Percentiles rank a stretch among this genome's conserved stretches.
These are phyloP conservation scores for Brassica nigra DNA, from an alignment of 345 rosid species.

Conservation along the genomic window DNA sequence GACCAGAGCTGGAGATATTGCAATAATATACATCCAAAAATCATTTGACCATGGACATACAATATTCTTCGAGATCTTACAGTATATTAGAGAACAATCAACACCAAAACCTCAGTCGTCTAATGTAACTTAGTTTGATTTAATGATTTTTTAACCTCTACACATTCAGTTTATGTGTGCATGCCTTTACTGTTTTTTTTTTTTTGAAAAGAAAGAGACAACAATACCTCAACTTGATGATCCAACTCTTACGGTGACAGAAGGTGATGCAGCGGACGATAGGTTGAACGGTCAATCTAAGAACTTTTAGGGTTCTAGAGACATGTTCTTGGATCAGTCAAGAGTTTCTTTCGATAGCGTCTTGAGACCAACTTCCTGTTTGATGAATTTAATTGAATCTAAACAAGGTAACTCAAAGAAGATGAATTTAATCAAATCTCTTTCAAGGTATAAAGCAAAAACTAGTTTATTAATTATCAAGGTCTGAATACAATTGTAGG, in stretches of 20 bases:
- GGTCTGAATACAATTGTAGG: too few species aligned
- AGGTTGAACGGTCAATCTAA: too few species aligned
- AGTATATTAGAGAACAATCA: constrained; percentile 49
- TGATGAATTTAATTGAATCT: too few species aligned
- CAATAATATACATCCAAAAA: constrained; percentile 47
- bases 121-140: constrained; percentile 28
- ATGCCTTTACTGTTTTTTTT: background rate
- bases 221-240: constrained; percentile 27
- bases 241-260: constrained; percentile 42
- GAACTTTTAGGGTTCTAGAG: too few species aligned
- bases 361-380: too few species aligned
- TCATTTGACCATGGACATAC: constrained; percentile 57
- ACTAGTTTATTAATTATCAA: too few species aligned
- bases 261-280: too few species aligned
- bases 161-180: background rate
- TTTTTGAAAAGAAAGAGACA: constrained; percentile 17
- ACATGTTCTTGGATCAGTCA: too few species aligned
- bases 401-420: too few species aligned
- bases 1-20: constrained; percentile 49
- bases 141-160: background rate
- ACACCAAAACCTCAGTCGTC: constrained; percentile 41
- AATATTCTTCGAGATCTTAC: constrained; percentile 52
- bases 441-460: too few species aligned
- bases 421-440: too few species aligned
- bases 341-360: too few species aligned